Evolutionary conservation across 2,329 filamentous ascomycete genomes (phyloP), one percentile per base, ranked within the genome.

Genomic region (Hypomyces rosellus): DNA sequence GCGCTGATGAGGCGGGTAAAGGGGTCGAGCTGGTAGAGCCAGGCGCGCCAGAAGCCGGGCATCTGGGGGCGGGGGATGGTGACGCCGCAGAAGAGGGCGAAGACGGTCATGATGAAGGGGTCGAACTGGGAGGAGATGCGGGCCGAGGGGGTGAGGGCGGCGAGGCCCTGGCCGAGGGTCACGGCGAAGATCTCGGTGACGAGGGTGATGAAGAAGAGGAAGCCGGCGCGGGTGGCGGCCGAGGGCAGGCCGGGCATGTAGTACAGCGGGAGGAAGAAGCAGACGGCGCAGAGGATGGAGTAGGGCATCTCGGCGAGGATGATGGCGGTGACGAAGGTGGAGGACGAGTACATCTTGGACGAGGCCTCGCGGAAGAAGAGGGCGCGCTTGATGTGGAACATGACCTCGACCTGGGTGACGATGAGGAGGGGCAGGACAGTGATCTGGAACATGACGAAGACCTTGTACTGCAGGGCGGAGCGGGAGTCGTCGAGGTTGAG

Each of bases 381-480:
- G 62, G 88, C 77, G 40, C 89, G 81, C 54, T 86, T 84, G 61
- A 91, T 74, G 62, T 90, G 85, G 66, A 88, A 95, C 72, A 90
- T 91, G 38, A 71, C 63, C 67, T 95, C 86, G 48, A 95, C 86
- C 62, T 95, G 89, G 1, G 84, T 82, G 50, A 95, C 81, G 65
- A 95, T 89, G 30, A 95, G 75, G 1, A 88, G 87, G 0, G 89
- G 89, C 22, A 96, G 76, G 18, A 95, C 87, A 0, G 88, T 89
- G 46, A 90, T 82, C 65, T 95, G 89, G 79, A 96, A 96, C 66
- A 93, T 88, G 67, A 92, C 82, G 68, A 96, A 96, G 55, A 96
- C 80, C 53, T 85, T 84, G 73, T 93, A 88, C 67, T 96, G 90
- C 4, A 96, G 76, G 1, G 85, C 88, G 1, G 84, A 72, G 9